Base-by-base conservation (phyloP, 2,329 filamentous ascomycete species). In the Aspergillus brasiliensis region DNA sequence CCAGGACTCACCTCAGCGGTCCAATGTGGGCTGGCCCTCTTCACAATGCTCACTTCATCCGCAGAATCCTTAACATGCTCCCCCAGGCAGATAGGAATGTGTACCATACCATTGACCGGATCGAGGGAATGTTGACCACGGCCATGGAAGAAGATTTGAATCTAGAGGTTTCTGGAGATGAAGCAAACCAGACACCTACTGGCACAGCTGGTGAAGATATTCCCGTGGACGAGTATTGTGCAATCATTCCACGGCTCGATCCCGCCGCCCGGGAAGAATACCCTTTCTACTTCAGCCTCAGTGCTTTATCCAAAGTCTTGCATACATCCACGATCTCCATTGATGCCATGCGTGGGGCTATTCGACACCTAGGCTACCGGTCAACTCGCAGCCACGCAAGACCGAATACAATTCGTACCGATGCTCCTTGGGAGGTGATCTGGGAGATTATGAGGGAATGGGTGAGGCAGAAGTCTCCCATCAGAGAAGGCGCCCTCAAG, bases 381-480 rank as follows among this genome's bases (percentile, higher is more conserved):
- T 90, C 90, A 3, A 91, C 91, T 0, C 87, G 94, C 69, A 96
- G 91, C 67, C 95, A 99, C 75, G 92, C 92, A 68, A 92, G 92
- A 66, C 85, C 91, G 0, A 94, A 93, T 25, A 95, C 91, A 70
- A 88, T 98, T 76, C 96, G 96, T 80, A 98, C 95, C 0, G 88
- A 98, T 76, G 95, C 95, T 13, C 91, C 93, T 0, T 99, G 92
- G 92, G 82, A 82, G 4, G 88, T 91, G 0, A 85, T 99, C 51
- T 98, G 95, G 93, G 90, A 96, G 73, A 81, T 98, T 27, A 95
- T 98, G 86, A 85, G 91, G 25, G 92, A 97, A 77, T 99, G 92
- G 92, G 86, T 91, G 13, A 85, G 89, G 23, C 92, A 96, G 72
- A 90, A 89, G 69, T 83, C 86, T 0, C 92, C 93, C 0, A 82